phyloP scores from a whole-genome alignment of 768 basidiomycete species.

The Phylloporus sp. region DNA sequence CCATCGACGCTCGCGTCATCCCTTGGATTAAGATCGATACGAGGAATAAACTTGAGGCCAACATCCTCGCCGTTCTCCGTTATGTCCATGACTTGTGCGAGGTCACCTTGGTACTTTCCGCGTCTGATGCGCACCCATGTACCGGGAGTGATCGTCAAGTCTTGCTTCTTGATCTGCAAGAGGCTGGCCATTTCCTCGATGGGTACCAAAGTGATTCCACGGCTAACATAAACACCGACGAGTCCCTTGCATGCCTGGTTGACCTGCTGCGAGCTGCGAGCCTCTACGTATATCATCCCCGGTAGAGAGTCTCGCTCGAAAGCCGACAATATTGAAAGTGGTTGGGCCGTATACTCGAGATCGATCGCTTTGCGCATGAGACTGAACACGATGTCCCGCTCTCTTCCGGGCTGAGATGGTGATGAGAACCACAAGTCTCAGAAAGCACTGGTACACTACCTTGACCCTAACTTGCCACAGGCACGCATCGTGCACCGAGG shows the following conservation, averaged over 20 bases:
- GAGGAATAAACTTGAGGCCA: constrained; percentile 91
- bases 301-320: constrained; percentile 95
- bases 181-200: constrained; percentile 98
- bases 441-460: constrained; percentile 39
- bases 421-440: background rate
- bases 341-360: constrained; percentile 68
- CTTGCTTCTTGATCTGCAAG: constrained; percentile 93
- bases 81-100: constrained; percentile 93
- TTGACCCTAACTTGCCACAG: constrained; percentile 95
- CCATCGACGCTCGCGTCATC: constrained; percentile 66
- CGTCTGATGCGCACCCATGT: constrained; percentile 95
- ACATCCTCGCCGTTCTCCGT: constrained; percentile 92
- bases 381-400: constrained; percentile 89
- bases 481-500: constrained; percentile 91
- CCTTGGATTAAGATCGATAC: constrained; percentile 91
- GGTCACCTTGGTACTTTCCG: constrained; percentile 90
- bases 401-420: constrained; percentile 69
- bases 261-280: constrained; percentile 82
- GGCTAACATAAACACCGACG: constrained; percentile 84
- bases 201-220: constrained; percentile 80
- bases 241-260: constrained; percentile 81
- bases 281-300: constrained; percentile 97
- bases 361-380: constrained; percentile 92
- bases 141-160: constrained; percentile 74
- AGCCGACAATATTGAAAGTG: constrained; percentile 84